phyloP scores from a whole-genome alignment of 177 flowering plant species.

The Vitis hybrid region DNA sequence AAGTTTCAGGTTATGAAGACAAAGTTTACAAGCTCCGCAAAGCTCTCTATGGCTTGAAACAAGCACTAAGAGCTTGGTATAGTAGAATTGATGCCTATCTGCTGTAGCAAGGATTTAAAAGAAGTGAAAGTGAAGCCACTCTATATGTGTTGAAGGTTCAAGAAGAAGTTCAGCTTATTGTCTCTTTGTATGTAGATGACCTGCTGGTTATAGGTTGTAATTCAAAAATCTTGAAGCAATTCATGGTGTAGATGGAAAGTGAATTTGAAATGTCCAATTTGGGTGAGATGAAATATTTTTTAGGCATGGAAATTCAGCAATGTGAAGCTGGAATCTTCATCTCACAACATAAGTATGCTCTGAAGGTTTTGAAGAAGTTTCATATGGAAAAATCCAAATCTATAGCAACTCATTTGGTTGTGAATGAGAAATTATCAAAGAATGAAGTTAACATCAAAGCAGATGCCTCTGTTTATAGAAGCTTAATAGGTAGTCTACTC shows the following conservation, averaged over 20 bases:
- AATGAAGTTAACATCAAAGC: too few relatives aligned
- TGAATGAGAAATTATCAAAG: too few relatives aligned
- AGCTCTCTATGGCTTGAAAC: conserved; percentile 3
- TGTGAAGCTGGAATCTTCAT: neutral
- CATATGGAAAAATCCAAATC: neutral
- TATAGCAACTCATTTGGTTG: too few relatives aligned
- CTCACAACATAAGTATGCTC: conserved; percentile 7
- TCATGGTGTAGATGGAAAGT: neutral
- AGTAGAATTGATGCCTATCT: conserved; percentile 2
- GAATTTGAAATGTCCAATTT: neutral
- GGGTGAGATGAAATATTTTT: conserved; percentile 7
- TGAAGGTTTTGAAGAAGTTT: neutral
- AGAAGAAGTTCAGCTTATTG: neutral
- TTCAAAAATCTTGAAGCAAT: neutral
- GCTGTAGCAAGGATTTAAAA: neutral
- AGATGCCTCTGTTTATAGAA: too few relatives aligned
- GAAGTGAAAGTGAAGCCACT: neutral
- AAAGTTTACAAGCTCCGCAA: neutral
- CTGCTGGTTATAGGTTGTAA: neutral
- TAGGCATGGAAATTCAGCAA: neutral
- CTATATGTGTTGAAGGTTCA: neutral
- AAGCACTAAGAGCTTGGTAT: conserved; percentile 8
- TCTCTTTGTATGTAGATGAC: too few relatives aligned
- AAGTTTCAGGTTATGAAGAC: neutral
- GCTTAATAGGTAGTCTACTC: too few relatives aligned